Base-by-base conservation (phyloP, 345 rosid species). In the Rhizophora mangle region DNA sequence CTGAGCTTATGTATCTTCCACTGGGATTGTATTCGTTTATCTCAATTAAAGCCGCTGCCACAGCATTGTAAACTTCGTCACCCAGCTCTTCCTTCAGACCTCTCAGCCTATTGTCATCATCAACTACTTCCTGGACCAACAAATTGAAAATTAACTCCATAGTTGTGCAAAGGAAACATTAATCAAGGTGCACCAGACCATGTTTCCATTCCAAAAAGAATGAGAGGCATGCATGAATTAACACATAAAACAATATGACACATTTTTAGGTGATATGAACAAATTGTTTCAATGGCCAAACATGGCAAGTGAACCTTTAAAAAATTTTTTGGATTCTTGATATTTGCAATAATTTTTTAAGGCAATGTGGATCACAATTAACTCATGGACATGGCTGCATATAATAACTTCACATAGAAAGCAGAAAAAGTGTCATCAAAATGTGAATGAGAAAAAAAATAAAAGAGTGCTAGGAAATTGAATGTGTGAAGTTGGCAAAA, bases 21-120 rank as follows among this genome's bases (percentile, higher is more conserved):
- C 98, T 94, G 0, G 98, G 95, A 68, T 94, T 94, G 83, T 87
- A 87, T 65, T 94, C 97, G 53, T 91, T 89, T 72, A 91, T 83
- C 78, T 94, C 91, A 75, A 55, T 81, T 76, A 91, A 76, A 56
- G 98, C 85, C 46, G 82, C 71, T 22, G 80, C 65, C 52, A 94
- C 97, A 10, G 92, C 85, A 57, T 76, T 75, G 75, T 76, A 88
- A 24, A 76, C 92, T 64, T 83, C 87, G 16, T 77, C 76, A 39
- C 95, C 96, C 68, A 86, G 19, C 63, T 92, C 89, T 26, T 70
- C 57, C 86, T 62, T 84, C 80, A 95, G 72, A 19, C 72, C 76
- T 70, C 75, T 81, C 82, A 92, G 70, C 76, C 79, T 91, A 67
- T 86, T 93, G 80, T 91, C 81, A 6, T 80, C 86, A 62, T 88